These are phyloP conservation scores for Malus hybrid DNA, from an alignment of 331 rosid genomes.

Conservation along the genomic window DNA sequence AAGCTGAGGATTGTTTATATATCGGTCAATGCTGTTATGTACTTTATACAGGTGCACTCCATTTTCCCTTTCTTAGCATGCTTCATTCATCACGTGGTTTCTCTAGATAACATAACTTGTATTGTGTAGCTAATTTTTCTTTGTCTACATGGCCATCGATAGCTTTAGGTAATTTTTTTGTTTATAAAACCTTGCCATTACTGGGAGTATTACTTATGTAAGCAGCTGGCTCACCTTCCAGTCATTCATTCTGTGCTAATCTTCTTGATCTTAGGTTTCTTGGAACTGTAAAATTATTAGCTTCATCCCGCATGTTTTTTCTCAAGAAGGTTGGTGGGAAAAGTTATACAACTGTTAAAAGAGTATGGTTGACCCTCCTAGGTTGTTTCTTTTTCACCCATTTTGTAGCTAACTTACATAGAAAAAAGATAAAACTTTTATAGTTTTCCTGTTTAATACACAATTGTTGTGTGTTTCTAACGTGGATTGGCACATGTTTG, in stretches of 20 bases:
- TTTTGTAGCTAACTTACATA: background rate
- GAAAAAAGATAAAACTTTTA: background rate
- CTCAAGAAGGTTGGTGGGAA: background rate
- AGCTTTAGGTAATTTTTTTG: no score
- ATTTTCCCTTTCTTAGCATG: background rate
- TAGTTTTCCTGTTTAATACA: background rate
- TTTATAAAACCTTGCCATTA: background rate
- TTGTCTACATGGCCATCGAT: background rate
- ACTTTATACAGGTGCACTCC: slow-evolving; percentile 68
- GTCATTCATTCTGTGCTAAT: background rate
- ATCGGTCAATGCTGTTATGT: slow-evolving; percentile 57
- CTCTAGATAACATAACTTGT: background rate
- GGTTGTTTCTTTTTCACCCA: background rate
- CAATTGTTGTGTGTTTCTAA: background rate
- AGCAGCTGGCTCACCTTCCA: background rate
- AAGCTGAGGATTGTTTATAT: slow-evolving; percentile 69
- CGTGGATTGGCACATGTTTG: background rate
- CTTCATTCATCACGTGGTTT: background rate
- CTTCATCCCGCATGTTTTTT: background rate
- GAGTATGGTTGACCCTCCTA: background rate
- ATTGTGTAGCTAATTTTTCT: background rate
- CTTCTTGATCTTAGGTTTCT: background rate
- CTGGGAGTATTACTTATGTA: background rate
- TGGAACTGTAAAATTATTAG: background rate
- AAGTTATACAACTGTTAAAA: background rate